These are phyloP conservation scores for Penicillium sp. DNA, from an alignment of 2,329 filamentous ascomycete genomes.

Conservation along the genomic window DNA sequence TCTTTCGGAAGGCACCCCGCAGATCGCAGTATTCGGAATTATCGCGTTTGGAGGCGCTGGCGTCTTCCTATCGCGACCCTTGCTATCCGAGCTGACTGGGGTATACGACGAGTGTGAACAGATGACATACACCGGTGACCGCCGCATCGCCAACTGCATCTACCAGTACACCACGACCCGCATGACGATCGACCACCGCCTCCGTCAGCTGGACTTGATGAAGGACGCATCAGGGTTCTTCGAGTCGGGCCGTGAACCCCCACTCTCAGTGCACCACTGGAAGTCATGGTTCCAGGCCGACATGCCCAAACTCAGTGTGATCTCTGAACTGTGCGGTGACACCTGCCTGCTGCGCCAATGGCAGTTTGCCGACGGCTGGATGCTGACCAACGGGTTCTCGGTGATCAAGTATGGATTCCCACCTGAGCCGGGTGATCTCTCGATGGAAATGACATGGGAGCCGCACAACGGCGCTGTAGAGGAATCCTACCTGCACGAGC, in stretches of 20 bases:
- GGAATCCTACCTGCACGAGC: conserved; percentile 51
- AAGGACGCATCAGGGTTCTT: conserved; percentile 60
- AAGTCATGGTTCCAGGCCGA: conserved; percentile 57
- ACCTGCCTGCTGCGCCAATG: conserved; percentile 58
- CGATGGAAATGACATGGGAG: conserved; percentile 55
- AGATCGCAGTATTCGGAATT: conserved; percentile 54
- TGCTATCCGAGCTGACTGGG: conserved; percentile 50
- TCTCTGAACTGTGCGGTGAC: conserved; percentile 56
- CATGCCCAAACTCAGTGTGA: conserved; percentile 52
- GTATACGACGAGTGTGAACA: conserved; percentile 52
- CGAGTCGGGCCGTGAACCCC: conserved; percentile 53
- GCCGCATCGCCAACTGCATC: conserved; percentile 58
- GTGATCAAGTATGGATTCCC: conserved; percentile 51
- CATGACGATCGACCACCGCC: conserved; percentile 55
- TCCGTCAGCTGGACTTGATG: conserved; percentile 59
- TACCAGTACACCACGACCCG: conserved; percentile 54
- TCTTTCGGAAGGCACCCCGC: conserved; percentile 56
- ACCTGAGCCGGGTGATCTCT: conserved; percentile 46
- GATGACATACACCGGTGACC: conserved; percentile 52
- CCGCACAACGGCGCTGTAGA: conserved; percentile 43
- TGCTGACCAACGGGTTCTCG: conserved; percentile 62
- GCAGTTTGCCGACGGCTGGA: conserved; percentile 45
- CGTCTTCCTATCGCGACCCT: conserved; percentile 56
- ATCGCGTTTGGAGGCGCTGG: conserved; percentile 64
- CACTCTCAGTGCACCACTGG: conserved; percentile 62